phyloP scores from a whole-genome alignment of 108 stramenopile genomes.

The Pseudonitzschia pungens region DNA sequence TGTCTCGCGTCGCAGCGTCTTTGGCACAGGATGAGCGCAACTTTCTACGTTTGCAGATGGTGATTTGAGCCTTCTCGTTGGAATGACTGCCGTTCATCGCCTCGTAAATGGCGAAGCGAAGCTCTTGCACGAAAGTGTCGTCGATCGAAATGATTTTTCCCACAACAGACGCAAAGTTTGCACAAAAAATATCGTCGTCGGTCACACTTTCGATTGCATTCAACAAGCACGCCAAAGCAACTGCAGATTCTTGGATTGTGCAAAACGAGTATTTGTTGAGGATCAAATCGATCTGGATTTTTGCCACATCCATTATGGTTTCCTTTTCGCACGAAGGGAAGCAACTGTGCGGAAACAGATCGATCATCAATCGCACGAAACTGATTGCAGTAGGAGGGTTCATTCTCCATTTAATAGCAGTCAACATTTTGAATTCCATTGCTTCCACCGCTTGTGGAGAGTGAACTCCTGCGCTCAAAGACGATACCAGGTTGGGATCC shows the following conservation, averaged over 20 bases:
- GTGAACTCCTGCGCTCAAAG: slow-evolving; percentile 52
- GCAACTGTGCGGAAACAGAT: slow-evolving; percentile 23
- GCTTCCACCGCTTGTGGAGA: slow-evolving; percentile 47
- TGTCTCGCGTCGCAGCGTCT: background rate
- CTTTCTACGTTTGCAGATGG: background rate
- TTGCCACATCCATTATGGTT: slow-evolving; percentile 32
- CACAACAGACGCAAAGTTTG: slow-evolving; percentile 16
- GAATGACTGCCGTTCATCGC: slow-evolving; percentile 20
- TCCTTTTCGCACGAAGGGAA: slow-evolving; percentile 9
- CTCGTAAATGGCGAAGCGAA: slow-evolving; percentile 36
- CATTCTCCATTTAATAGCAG: slow-evolving; percentile 54
- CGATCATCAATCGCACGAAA: slow-evolving; percentile 28
- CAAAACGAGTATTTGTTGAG: slow-evolving; percentile 22
- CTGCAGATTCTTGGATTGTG: slow-evolving; percentile 12
- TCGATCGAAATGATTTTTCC: slow-evolving; percentile 13
- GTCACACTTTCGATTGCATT: slow-evolving; percentile 35
- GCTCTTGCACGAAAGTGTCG: background rate
- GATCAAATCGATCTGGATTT: slow-evolving; percentile 38
- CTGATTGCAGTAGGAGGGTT: slow-evolving; percentile 50
- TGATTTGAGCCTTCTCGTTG: background rate
- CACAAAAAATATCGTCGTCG: slow-evolving; percentile 12
- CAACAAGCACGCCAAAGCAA: slow-evolving; percentile 37
- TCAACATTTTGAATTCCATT: slow-evolving; percentile 51
- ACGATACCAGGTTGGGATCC: slow-evolving; percentile 50
- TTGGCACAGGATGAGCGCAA: background rate